Base-by-base conservation (phyloP, 2,329 filamentous ascomycete species). In the Aspergillus luchuensis region DNA sequence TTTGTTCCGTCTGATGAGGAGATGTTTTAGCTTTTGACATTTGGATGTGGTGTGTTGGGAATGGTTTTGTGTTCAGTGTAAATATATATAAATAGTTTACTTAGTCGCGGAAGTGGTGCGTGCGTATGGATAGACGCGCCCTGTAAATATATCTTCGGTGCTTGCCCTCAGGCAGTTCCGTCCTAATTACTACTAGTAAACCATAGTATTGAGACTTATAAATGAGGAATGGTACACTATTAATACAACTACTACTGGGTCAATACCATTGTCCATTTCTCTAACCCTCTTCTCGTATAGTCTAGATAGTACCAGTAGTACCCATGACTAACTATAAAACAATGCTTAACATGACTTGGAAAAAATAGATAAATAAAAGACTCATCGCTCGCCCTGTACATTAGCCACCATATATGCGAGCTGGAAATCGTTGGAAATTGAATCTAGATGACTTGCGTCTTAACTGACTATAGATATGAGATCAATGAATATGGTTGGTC, bases 1-100 rank as follows among this genome's bases (percentile, higher is more conserved):
- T 69, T 77, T 39, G 54, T 52, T 2, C 61, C 69, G 38, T 71
- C 67, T 59, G 71, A 63, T 3, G 69, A 74, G 64, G 72, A 74
- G 3, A 66, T 70, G 45, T 73, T 71, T 57, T 74, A 48, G 23
- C n/a, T 10, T 25, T 2, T 23, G 7, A 8, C 3, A 7, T 47
- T 4, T 47, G 19, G 10, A 8, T 30, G 15, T 23, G 45, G 3
- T 30, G 15, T 23, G 23, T 0, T 47, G 19, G 5, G 13, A 23
- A 0, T 23, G 25, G 17, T 10, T 13, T 17, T 13, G 7, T 3
- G 15, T 17, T 30, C 25, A 28, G 2, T 49, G 45, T 49, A 49
- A 21, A 49, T 49, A 49, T 15, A 10, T 48, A 48, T 48, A 48
- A 25, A 17, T 23, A 13, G 7, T 25, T 25, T 25, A 25, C 5